Evolutionary conservation across 768 basidiomycete genomes (phyloP).

Genomic region (Phanerochaete carnosa): DNA sequence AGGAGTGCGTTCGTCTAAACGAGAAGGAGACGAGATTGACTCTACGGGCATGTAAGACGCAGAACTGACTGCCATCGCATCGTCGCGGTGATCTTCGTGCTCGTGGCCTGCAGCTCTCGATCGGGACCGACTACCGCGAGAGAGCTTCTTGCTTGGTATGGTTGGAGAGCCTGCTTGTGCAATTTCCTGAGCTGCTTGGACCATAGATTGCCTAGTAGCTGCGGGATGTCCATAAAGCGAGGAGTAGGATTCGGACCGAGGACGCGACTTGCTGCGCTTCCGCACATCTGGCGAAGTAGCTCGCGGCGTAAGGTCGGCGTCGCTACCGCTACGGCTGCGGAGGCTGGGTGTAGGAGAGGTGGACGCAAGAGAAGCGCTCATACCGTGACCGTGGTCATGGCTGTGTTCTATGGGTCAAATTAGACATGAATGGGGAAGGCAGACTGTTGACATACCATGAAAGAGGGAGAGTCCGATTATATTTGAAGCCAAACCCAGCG

Average conservation of each 20-base stretch:
- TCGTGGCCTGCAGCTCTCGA: conserved; percentile 17
- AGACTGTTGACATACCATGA: conserved; percentile 60
- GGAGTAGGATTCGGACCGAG: conserved; percentile 44
- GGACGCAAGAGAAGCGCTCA: conserved; percentile 23
- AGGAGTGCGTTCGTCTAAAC: conserved; percentile 19
- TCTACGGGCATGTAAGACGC: not conserved
- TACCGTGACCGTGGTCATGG: conserved; percentile 44
- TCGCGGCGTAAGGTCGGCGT: conserved; percentile 22
- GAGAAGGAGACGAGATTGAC: not conserved
- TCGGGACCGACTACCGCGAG: conserved; percentile 18
- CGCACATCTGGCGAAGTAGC: conserved; percentile 34
- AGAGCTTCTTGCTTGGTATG: conserved; percentile 14
- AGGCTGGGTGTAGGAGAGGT: conserved; percentile 40
- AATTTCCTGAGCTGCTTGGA: conserved; percentile 83
- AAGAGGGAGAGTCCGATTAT: conserved; percentile 92
- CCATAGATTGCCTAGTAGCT: conserved; percentile 67
- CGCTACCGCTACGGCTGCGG: conserved; percentile 15
- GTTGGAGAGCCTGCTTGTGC: conserved; percentile 44
- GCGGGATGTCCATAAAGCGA: conserved; percentile 74
- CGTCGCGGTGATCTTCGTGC: conserved; percentile 7
- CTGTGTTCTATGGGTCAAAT: conserved; percentile 52
- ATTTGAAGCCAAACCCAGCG: conserved; percentile 86
- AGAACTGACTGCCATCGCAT: not conserved
- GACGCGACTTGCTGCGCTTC: conserved; percentile 20
- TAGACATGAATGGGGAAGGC: not conserved